Evolutionary conservation across 2,329 filamentous ascomycete genomes (phyloP), one percentile per base, ranked within the genome.

Genomic region (Neurospora sp.): DNA sequence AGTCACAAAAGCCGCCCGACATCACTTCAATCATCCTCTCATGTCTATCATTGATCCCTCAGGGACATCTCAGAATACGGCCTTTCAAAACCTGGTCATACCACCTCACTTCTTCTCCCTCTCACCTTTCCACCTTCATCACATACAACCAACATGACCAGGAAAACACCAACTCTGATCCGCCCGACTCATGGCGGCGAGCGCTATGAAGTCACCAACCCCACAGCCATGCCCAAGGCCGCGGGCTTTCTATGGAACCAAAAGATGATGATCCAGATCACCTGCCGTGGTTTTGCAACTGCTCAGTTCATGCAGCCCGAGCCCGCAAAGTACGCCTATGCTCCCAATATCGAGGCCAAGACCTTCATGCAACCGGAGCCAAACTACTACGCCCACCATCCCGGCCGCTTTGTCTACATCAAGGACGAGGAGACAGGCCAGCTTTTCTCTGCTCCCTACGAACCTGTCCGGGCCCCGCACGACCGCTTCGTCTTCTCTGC

Each of bases 351-450:
- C 70, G 85, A 88, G 77, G 84, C 83, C 71, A 85, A 83, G 76
- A 87, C 85, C 3, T 88, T 88, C 74, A 88, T 88, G 85, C 86
- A 88, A 74, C 86, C 86, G 1, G 86, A 88, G 77, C 84, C 86
- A 73, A 85, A 83, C 76, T 88, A 88, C 79, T 88, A 87, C 73
- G 79, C 84, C 8, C 84, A 87, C 75, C 85, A 88, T 74, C 85
- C 86, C 2, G 85, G 86, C 52, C 85, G 86, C 3, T 88, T 88
- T 74, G 85, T 87, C 67, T 88, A 88, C 73, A 75, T 88, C 77
- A 87, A 87, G 73, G 85, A 88, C 72, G 84, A 86, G 72, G 84
- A 85, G 69, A 82, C 80, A 0, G 79, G 79, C 17, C 74, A 83
- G 40, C 70, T 87, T 5, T 87, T 87, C 78, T 87, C 85, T 15